Conservation (phyloP, 1,284 basidiomycete species). For the Laetiporus sulphureus region DNA sequence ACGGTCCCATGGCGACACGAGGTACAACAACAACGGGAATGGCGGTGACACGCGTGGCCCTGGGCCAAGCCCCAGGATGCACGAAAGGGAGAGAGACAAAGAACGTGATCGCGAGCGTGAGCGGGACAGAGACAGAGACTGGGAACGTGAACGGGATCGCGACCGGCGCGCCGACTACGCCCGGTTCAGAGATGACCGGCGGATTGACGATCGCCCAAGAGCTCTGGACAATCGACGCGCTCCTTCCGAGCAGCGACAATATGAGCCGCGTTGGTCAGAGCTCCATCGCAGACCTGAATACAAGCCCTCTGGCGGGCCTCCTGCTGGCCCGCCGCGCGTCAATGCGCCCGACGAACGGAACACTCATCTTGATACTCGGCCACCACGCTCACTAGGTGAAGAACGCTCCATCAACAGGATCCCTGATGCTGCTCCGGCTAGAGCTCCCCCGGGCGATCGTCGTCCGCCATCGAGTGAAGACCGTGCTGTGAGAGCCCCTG, state of each 20-base stretch:
- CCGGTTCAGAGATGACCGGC: slow-evolving; percentile 19
- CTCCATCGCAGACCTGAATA: slow-evolving; percentile 19
- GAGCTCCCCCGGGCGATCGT: slow-evolving; percentile 16
- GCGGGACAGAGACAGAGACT: slow-evolving; percentile 16
- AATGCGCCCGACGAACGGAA: slow-evolving; percentile 12
- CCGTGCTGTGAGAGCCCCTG: slow-evolving; percentile 1
- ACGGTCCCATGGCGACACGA: slow-evolving; percentile 8
- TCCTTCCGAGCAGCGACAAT: slow-evolving; percentile 20
- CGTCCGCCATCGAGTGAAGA: slow-evolving; percentile 9
- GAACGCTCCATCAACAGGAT: slow-evolving; percentile 20
- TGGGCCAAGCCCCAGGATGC: slow-evolving; percentile 10
- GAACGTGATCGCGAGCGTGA: slow-evolving; percentile 24
- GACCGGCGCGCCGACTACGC: slow-evolving; percentile 20
- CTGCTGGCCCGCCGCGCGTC: slow-evolving; percentile 10
- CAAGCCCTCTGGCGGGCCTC: slow-evolving; percentile 14
- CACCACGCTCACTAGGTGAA: slow-evolving; percentile 18
- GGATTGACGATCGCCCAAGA: slow-evolving; percentile 20
- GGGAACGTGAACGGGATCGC: slow-evolving; percentile 20
- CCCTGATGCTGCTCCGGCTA: slow-evolving; percentile 5
- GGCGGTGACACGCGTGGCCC: slow-evolving; percentile 12
- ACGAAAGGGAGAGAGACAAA: slow-evolving; percentile 16
- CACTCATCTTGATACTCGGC: slow-evolving; percentile 13
- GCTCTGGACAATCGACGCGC: slow-evolving; percentile 19
- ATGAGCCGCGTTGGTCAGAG: slow-evolving; percentile 17
- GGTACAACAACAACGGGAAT: slow-evolving; percentile 5